A percentile compares a stretch with the other conserved stretches of the same genome.
phyloP scores from a whole-genome alignment of 2,329 filamentous ascomycete genomes.

The Ceratocystiopsis brevicomis region DNA sequence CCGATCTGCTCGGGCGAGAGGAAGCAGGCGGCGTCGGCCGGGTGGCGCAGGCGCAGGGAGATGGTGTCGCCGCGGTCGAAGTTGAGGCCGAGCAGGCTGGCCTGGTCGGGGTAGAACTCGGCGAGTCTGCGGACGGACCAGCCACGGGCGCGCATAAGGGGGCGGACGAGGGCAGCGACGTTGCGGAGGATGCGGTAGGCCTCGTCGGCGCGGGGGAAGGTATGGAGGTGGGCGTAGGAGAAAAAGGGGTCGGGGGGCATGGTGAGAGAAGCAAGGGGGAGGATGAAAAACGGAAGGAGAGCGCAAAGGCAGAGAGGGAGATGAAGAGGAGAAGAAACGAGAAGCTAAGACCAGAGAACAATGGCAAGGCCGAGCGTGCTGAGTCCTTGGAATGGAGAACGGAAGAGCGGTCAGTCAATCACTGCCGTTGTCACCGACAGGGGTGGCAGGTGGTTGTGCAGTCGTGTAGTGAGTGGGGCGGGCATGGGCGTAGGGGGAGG shows the following conservation, averaged over 20 bases:
- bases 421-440: too few relatives aligned
- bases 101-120: slow-evolving; percentile 67
- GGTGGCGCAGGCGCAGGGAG: slow-evolving; percentile 61
- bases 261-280: not conserved
- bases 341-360: not conserved
- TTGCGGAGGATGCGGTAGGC: slow-evolving; percentile 49
- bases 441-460: too few relatives aligned
- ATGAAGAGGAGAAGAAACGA: not conserved
- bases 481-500: too few relatives aligned
- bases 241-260: slow-evolving; percentile 23
- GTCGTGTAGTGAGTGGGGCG: too few relatives aligned
- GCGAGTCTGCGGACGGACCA: slow-evolving; percentile 66
- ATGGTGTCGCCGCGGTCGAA: slow-evolving; percentile 61
- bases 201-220: slow-evolving; percentile 27
- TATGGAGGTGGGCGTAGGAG: slow-evolving; percentile 28
- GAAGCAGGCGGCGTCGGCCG: slow-evolving; percentile 57
- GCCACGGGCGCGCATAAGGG: slow-evolving; percentile 72
- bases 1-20: slow-evolving; percentile 60
- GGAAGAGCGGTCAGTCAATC: too few relatives aligned
- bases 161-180: slow-evolving; percentile 76
- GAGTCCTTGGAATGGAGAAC: too few relatives aligned
- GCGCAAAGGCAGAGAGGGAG: too few relatives aligned
- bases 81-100: slow-evolving; percentile 62
- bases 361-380: too few relatives aligned
- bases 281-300: too few relatives aligned